Conservation (phyloP, 768 basidiomycete species). For the Agrocybe praecox region DNA sequence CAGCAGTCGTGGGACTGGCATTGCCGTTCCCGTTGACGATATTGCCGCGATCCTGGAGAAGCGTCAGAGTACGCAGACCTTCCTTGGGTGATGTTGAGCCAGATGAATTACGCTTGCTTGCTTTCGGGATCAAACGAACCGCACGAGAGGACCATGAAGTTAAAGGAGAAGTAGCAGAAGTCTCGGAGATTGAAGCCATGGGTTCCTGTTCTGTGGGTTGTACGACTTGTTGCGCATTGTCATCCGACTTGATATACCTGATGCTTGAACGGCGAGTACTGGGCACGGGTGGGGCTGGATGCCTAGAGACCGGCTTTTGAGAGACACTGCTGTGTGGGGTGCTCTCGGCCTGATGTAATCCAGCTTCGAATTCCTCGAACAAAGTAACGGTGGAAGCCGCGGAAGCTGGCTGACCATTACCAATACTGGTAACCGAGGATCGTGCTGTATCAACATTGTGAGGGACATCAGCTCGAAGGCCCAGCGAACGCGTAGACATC, state of each 20-base stretch:
- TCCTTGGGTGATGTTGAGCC: slow-evolving; percentile 43
- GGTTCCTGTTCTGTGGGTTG: slow-evolving; percentile 21
- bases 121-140: slow-evolving; percentile 55
- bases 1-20: slow-evolving; percentile 23
- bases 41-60: slow-evolving; percentile 61
- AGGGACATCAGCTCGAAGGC: slow-evolving; percentile 54
- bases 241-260: slow-evolving; percentile 63
- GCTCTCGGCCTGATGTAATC: slow-evolving; percentile 54
- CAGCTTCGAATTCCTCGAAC: slow-evolving; percentile 56
- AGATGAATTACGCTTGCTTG: slow-evolving; percentile 45
- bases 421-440: slow-evolving; percentile 47
- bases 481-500: slow-evolving; percentile 44
- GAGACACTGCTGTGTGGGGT: slow-evolving; percentile 58
- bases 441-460: slow-evolving; percentile 51
- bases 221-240: slow-evolving; percentile 25
- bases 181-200: slow-evolving; percentile 19
- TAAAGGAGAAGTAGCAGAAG: slow-evolving; percentile 39
- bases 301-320: slow-evolving; percentile 32
- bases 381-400: slow-evolving; percentile 64
- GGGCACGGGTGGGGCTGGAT: slow-evolving; percentile 38
- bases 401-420: slow-evolving; percentile 43
- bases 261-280: slow-evolving; percentile 58
- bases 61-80: slow-evolving; percentile 62
- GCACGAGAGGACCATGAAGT: slow-evolving; percentile 52
- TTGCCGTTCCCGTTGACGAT: slow-evolving; percentile 41